phyloP scores from a whole-genome alignment of 306 rosid genomes.

The Corylus americana region DNA sequence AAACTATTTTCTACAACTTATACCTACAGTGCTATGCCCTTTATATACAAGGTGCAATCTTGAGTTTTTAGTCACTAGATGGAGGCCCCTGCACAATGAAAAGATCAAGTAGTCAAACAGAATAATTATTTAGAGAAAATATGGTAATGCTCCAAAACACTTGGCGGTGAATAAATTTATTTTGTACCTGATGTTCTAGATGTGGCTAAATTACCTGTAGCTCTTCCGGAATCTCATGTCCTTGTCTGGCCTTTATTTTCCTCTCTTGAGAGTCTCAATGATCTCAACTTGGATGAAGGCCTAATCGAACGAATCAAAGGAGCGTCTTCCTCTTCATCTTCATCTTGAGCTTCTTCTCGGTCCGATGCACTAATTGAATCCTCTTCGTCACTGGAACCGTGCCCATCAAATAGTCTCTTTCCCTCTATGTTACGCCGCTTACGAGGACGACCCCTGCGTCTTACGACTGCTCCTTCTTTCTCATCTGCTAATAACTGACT shows the following conservation, averaged over 20 bases:
- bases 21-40: slow-evolving; percentile 5
- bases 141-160: no score
- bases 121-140: background rate
- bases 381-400: slow-evolving; percentile 79
- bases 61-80: slow-evolving; percentile 27
- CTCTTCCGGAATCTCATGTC: slow-evolving; percentile 41
- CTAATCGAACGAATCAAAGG: slow-evolving; percentile 77
- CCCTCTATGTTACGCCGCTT: slow-evolving; percentile 64
- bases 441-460: slow-evolving; percentile 93
- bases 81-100: slow-evolving; percentile 55
- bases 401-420: slow-evolving; percentile 88
- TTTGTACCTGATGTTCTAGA: slow-evolving; percentile 57
- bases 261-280: slow-evolving; percentile 65
- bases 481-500: slow-evolving; percentile 59
- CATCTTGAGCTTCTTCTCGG: slow-evolving; percentile 61
- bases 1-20: background rate
- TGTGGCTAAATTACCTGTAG: slow-evolving; percentile 48
- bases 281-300: slow-evolving; percentile 73
- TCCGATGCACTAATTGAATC: slow-evolving; percentile 89
- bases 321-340: slow-evolving; percentile 70
- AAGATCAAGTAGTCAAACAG: slow-evolving; percentile 16
- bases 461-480: slow-evolving; percentile 61
- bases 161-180: background rate
- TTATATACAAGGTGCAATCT: slow-evolving; percentile 12
- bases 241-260: slow-evolving; percentile 52